Conservation (phyloP, 345 rosid species). For the Barbarea vulgaris region DNA sequence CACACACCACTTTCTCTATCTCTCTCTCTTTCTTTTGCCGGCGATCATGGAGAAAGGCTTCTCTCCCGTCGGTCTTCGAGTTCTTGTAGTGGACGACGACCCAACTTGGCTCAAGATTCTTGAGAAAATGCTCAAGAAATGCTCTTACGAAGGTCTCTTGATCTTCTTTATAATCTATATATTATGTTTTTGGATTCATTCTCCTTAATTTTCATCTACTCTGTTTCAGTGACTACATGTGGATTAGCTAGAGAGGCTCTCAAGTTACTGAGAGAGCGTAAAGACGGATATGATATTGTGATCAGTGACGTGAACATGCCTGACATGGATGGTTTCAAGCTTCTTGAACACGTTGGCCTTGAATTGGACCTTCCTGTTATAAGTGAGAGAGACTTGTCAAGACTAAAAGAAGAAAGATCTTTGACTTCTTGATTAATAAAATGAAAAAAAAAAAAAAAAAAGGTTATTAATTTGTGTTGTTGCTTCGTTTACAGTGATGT, state of each 20-base stretch:
- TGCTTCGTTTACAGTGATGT: slow-evolving; percentile 72
- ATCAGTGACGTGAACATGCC: slow-evolving; percentile 99
- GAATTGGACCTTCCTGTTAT: slow-evolving; percentile 98
- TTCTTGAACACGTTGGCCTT: slow-evolving; percentile 91
- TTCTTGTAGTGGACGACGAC: slow-evolving; percentile 96
- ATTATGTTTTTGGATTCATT: background rate
- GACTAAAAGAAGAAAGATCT: background rate
- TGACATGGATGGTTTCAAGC: slow-evolving; percentile 99
- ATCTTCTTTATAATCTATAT: background rate
- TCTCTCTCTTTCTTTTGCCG: slow-evolving; percentile 23
- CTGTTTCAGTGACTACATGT: slow-evolving; percentile 73
- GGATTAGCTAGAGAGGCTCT: slow-evolving; percentile 90
- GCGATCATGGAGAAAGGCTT: slow-evolving; percentile 63
- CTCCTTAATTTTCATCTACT: background rate
- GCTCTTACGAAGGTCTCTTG: slow-evolving; percentile 77
- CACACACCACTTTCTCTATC: background rate
- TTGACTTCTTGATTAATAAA: background rate
- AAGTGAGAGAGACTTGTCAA: slow-evolving; percentile 59
- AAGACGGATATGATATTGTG: slow-evolving; percentile 90
- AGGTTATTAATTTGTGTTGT: background rate
- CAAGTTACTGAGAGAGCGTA: slow-evolving; percentile 73
- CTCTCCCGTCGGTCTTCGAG: slow-evolving; percentile 89
- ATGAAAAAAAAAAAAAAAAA: background rate
- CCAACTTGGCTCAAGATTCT: slow-evolving; percentile 96
- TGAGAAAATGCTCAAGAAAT: slow-evolving; percentile 97